Percentiles rank a stretch among this genome's conserved stretches.
Conservation (phyloP, 805 yeast species). For the Jamesozyma piceae region DNA sequence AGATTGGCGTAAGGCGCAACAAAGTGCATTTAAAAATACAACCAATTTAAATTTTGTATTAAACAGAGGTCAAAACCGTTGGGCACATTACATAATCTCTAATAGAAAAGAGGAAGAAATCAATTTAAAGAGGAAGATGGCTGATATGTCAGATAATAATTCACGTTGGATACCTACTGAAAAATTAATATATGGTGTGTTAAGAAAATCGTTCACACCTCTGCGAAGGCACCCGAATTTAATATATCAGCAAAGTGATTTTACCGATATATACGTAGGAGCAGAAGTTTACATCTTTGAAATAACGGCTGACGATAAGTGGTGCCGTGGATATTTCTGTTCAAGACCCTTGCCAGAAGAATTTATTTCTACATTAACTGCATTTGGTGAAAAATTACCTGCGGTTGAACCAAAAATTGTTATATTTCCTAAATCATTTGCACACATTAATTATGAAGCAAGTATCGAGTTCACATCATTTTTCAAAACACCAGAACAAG, state of each 20-base stretch:
- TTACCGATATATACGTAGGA: constrained; percentile 57
- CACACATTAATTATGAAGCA: constrained; percentile 36
- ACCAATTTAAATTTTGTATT: too few relatives aligned
- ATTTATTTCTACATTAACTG: constrained; percentile 45
- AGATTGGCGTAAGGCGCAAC: too few relatives aligned
- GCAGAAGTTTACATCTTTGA: constrained; percentile 74
- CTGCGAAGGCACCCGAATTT: constrained; percentile 32
- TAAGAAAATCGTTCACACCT: constrained; percentile 40
- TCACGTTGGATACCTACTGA: constrained; percentile 41
- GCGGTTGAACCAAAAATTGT: constrained; percentile 44
- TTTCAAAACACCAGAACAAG: constrained; percentile 25
- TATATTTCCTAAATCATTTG: constrained; percentile 52
- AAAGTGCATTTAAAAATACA: too few relatives aligned
- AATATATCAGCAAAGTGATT: constrained; percentile 29
- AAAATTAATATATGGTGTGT: constrained; percentile 35
- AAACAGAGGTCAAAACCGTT: too few relatives aligned
- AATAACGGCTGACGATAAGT: constrained; percentile 40
- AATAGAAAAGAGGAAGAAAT: too few relatives aligned
- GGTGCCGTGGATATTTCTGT: constrained; percentile 75
- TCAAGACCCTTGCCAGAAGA: constrained; percentile 64
- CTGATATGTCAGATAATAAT: not conserved
- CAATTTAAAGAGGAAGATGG: too few relatives aligned
- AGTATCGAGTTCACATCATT: constrained; percentile 31
- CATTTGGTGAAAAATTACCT: constrained; percentile 55
- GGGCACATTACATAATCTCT: too few relatives aligned